Percentiles rank a stretch among this genome's conserved stretches.
Evolutionary conservation across 192 early-diverging fungal species (phyloP).

Genomic region (Backusella parvicylindrica): DNA sequence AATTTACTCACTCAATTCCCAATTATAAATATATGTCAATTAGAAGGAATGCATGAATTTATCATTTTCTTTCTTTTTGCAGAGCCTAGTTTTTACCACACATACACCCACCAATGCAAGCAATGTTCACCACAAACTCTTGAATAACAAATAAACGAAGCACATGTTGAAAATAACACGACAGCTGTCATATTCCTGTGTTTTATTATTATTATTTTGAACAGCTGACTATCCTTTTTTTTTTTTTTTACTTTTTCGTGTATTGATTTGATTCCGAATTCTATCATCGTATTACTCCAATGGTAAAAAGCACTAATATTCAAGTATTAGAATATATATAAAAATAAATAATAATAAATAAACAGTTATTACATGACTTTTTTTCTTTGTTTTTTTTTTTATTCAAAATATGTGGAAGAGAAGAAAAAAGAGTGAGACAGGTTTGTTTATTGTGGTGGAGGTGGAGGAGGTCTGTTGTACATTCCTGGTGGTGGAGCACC

Average conservation of each 20-base stretch:
- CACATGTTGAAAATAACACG: background rate
- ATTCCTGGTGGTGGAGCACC: slow-evolving; percentile 40
- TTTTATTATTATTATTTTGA: background rate
- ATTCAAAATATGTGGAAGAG: background rate
- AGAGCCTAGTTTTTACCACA: too few species aligned
- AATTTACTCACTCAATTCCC: too few species aligned
- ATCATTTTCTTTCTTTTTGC: too few species aligned
- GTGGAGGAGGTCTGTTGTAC: slow-evolving; percentile 27
- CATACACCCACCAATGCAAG: too few species aligned
- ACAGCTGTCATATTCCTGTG: background rate
- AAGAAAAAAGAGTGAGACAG: background rate
- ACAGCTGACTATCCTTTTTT: background rate
- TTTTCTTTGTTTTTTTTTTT: background rate
- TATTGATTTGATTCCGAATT: background rate
- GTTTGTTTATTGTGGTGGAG: slow-evolving; percentile 1
- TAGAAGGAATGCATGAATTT: too few species aligned
- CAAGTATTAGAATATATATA: background rate
- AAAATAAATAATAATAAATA: background rate
- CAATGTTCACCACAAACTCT: too few species aligned
- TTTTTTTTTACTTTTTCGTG: background rate
- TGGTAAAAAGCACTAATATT: background rate
- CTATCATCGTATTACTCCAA: background rate
- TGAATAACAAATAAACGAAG: too few species aligned
- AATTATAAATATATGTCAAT: too few species aligned
- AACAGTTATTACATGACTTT: background rate